Conservation (phyloP, 805 yeast genomes). For the Groenewaldozyma tartarivorans region DNA sequence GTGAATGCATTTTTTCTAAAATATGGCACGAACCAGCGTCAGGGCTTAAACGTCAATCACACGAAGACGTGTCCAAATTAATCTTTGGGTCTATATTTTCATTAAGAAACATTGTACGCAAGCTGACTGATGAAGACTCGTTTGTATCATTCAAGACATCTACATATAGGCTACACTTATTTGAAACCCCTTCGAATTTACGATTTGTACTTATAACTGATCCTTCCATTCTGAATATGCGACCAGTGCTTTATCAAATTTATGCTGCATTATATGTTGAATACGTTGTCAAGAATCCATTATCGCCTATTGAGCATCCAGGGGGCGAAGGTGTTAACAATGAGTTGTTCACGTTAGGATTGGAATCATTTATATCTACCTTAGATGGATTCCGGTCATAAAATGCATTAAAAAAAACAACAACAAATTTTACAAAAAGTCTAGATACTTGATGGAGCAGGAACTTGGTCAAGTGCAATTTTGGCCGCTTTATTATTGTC, state of each 20-base stretch:
- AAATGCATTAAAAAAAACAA: too few species aligned
- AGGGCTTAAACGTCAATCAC: slow-evolving; percentile 6
- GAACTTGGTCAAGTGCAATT: too few species aligned
- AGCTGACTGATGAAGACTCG: slow-evolving; percentile 31
- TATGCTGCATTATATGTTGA: slow-evolving; percentile 52
- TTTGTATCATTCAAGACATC: slow-evolving; percentile 42
- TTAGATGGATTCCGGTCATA: not conserved
- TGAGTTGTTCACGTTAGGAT: slow-evolving; percentile 43
- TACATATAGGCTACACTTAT: slow-evolving; percentile 67
- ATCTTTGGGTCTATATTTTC: slow-evolving; percentile 82
- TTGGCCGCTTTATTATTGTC: too few species aligned
- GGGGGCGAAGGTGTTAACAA: slow-evolving; percentile 46
- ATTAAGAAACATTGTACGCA: slow-evolving; percentile 63
- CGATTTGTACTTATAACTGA: slow-evolving; percentile 72
- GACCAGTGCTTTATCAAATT: slow-evolving; percentile 45
- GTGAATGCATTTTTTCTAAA: slow-evolving; percentile 69
- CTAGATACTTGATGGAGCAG: too few species aligned
- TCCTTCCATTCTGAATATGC: slow-evolving; percentile 45
- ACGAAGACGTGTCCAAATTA: slow-evolving; percentile 64
- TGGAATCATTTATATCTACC: slow-evolving; percentile 41
- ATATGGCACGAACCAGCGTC: slow-evolving; percentile 47
- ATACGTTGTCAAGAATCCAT: slow-evolving; percentile 51
- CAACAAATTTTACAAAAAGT: too few species aligned
- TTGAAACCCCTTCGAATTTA: slow-evolving; percentile 70
- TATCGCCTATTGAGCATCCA: slow-evolving; percentile 49